Conservation (phyloP, 257 asterid species). For the Cinchona pubescens region DNA sequence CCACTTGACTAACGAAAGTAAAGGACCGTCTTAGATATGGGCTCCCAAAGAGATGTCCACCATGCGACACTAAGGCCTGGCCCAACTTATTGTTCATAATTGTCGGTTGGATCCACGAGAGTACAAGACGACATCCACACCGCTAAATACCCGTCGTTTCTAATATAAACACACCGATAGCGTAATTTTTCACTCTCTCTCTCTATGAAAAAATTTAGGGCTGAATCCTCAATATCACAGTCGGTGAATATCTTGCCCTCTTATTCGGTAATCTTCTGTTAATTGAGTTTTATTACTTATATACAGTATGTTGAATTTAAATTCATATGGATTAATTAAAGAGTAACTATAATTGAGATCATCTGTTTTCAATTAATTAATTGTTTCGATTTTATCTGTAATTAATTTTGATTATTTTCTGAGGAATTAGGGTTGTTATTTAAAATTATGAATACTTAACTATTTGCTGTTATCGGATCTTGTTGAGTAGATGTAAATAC, state of each 20-base stretch:
- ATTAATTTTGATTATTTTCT: background rate
- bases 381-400: background rate
- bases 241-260: background rate
- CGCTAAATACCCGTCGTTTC: background rate
- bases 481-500: background rate
- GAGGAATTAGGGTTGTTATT: background rate
- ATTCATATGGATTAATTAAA: background rate
- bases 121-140: constrained; percentile 1
- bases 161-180: background rate
- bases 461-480: background rate
- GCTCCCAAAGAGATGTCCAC: background rate
- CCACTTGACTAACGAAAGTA: too few species aligned
- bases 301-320: too few species aligned
- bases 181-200: background rate
- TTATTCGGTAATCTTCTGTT: constrained; percentile 1
- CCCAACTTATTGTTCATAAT: background rate
- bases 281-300: background rate
- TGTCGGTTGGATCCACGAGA: background rate
- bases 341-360: background rate
- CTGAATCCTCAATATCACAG: background rate
- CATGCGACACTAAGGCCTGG: background rate
- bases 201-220: constrained; percentile 8
- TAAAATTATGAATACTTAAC: background rate
- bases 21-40: background rate
- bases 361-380: background rate